Conservation (phyloP, 805 yeast genomes). For the Saccharomycopsis fibuligera region DNA sequence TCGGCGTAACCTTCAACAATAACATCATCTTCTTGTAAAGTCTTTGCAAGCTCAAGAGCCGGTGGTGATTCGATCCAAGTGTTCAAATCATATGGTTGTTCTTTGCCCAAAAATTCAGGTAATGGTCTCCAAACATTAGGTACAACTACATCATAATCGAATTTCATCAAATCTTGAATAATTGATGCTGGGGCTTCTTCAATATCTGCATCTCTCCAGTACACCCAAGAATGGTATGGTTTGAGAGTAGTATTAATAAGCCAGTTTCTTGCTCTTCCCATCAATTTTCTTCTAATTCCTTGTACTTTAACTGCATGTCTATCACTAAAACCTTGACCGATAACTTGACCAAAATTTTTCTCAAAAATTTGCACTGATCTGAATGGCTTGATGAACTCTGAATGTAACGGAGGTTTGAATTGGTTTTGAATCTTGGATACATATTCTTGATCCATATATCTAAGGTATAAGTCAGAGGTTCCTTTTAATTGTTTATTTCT, state of each 20-base stretch:
- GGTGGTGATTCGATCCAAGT: conserved; percentile 86
- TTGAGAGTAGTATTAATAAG: conserved; percentile 74
- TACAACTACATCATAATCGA: conserved; percentile 84
- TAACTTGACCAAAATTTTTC: conserved; percentile 88
- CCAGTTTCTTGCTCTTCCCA: conserved; percentile 98
- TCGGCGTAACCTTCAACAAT: conserved; percentile 97
- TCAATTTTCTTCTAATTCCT: conserved; percentile 88
- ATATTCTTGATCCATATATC: conserved; percentile 65
- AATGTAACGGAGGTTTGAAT: conserved; percentile 54
- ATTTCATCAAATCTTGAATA: conserved; percentile 88
- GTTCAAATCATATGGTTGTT: conserved; percentile 79
- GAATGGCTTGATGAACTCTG: conserved; percentile 27
- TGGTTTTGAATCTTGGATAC: conserved; percentile 24
- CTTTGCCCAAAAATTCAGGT: conserved; percentile 80
- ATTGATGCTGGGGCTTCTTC: conserved; percentile 81
- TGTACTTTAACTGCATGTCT: conserved; percentile 95
- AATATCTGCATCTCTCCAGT: conserved; percentile 98
- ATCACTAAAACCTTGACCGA: conserved; percentile 90
- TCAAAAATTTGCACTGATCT: conserved; percentile 62
- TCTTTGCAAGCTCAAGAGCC: conserved; percentile 68
- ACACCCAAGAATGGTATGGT: conserved; percentile 93
- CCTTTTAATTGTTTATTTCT: conserved; percentile 37
- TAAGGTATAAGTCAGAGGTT: conserved; percentile 54
- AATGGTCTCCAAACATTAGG: conserved; percentile 92
- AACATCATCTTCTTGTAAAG: conserved; percentile 86